These are phyloP conservation scores for Arthrobotrys pseudoclavata DNA, from an alignment of 2,329 filamentous ascomycete species.

Conservation along the genomic window DNA sequence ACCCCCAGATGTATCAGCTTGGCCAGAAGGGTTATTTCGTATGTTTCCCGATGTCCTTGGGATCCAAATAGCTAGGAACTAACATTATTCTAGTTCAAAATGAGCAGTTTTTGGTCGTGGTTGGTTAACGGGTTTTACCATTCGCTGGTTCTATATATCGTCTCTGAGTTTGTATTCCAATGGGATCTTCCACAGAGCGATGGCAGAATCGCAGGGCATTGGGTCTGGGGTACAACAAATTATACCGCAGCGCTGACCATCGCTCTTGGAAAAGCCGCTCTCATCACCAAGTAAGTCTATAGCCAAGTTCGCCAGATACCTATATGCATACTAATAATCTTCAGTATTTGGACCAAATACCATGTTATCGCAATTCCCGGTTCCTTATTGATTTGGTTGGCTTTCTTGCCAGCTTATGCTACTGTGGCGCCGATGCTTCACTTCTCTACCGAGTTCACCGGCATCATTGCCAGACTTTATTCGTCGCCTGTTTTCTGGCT, in stretches of 20 bases:
- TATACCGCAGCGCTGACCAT: constrained; percentile 95
- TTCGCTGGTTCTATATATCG: constrained; percentile 98
- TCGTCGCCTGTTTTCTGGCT: constrained; percentile 89
- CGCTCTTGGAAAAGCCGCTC: constrained; percentile 91
- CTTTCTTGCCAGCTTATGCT: constrained; percentile 88
- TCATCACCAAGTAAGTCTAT: constrained; percentile 78
- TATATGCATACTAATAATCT: constrained; percentile 7
- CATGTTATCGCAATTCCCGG: constrained; percentile 95
- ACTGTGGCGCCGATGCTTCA: constrained; percentile 84
- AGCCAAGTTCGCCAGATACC: neutral
- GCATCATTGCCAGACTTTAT: constrained; percentile 85
- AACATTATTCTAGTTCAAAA: constrained; percentile 74
- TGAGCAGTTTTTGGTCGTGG: constrained; percentile 93
- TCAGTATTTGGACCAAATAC: constrained; percentile 93
- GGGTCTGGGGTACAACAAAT: constrained; percentile 96
- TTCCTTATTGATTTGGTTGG: constrained; percentile 90
- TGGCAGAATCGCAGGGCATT: constrained; percentile 88
- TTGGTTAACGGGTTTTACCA: constrained; percentile 78
- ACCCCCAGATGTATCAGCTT: constrained; percentile 93
- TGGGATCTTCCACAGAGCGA: constrained; percentile 83
- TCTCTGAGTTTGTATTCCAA: constrained; percentile 81
- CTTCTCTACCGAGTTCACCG: constrained; percentile 86
- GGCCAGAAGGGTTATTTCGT: constrained; percentile 89
- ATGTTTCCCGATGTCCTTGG: constrained; percentile 28
- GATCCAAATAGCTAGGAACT: neutral